A percentile compares a stretch with the other conserved stretches of the same genome.
Evolutionary conservation across 2,329 filamentous ascomycete species (phyloP).

Genomic region (Exutisphaerella laricina): DNA sequence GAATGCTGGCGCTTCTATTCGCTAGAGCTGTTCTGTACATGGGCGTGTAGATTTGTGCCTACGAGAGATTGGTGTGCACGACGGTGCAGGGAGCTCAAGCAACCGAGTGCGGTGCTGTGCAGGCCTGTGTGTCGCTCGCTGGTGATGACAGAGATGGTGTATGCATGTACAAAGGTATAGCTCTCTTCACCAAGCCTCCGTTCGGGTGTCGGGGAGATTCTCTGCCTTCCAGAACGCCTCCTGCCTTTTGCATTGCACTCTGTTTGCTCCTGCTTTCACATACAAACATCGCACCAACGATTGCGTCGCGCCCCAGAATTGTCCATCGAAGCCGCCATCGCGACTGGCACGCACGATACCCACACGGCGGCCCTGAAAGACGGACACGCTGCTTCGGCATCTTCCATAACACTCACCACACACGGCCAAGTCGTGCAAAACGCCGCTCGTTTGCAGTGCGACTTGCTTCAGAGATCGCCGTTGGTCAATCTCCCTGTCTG

Average conservation of each 20-base stretch:
- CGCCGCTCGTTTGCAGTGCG: no score
- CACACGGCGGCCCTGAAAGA: no score
- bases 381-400: no score
- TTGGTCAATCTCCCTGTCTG: no score
- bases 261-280: slow-evolving; percentile 1
- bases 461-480: no score
- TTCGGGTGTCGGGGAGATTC: no score
- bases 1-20: neutral
- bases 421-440: no score
- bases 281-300: neutral
- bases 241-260: neutral
- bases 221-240: slow-evolving; percentile 5
- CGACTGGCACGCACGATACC: no score
- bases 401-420: no score
- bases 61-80: neutral
- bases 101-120: neutral
- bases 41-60: slow-evolving; percentile 2
- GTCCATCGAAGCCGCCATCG: no score
- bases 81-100: neutral
- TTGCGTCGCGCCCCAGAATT: neutral
- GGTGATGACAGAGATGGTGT: no score
- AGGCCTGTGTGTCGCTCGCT: neutral
- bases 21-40: neutral
- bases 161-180: neutral
- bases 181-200: no score